Percentiles rank a stretch among this genome's conserved stretches.
Evolutionary conservation across 139 green algal species (phyloP).

Genomic region (Deuterostichococcus epilithicus): DNA sequence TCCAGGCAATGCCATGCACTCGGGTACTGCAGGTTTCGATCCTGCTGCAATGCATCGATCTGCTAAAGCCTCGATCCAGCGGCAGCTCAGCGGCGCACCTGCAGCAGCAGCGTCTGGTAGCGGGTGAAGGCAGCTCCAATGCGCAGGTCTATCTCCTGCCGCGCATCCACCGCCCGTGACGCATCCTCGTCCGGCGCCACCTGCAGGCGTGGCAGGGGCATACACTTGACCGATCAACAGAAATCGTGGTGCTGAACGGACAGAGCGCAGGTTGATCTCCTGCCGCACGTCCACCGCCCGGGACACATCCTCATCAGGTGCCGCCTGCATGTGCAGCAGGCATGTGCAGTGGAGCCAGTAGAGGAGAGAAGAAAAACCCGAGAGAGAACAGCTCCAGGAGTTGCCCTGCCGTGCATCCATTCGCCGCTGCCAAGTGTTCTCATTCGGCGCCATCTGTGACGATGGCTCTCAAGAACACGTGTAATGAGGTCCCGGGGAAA

Average conservation of each 20-base stretch:
- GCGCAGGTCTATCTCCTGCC: slow-evolving; percentile 94
- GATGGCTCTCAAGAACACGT: too few species aligned
- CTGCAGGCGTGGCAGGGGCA: not conserved
- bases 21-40: too few species aligned
- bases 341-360: not conserved
- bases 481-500: too few species aligned
- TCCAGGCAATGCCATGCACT: too few species aligned
- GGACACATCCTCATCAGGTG: slow-evolving; percentile 75
- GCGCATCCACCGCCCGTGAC: slow-evolving; percentile 83
- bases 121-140: slow-evolving; percentile 94
- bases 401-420: too few species aligned
- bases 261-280: slow-evolving; percentile 86
- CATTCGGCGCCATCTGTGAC: too few species aligned
- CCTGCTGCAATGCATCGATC: too few species aligned
- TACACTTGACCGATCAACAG: not conserved
- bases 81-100: slow-evolving; percentile 49
- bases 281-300: slow-evolving; percentile 87
- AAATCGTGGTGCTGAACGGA: not conserved
- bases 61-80: too few species aligned
- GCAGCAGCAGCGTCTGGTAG: slow-evolving; percentile 91
- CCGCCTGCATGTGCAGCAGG: not conserved
- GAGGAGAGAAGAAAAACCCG: too few species aligned
- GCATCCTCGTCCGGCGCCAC: slow-evolving; percentile 71
- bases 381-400: too few species aligned
- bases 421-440: too few species aligned